Base-by-base conservation (phyloP, 2,329 filamentous ascomycete species). In the Cladophialophora chaetospira region DNA sequence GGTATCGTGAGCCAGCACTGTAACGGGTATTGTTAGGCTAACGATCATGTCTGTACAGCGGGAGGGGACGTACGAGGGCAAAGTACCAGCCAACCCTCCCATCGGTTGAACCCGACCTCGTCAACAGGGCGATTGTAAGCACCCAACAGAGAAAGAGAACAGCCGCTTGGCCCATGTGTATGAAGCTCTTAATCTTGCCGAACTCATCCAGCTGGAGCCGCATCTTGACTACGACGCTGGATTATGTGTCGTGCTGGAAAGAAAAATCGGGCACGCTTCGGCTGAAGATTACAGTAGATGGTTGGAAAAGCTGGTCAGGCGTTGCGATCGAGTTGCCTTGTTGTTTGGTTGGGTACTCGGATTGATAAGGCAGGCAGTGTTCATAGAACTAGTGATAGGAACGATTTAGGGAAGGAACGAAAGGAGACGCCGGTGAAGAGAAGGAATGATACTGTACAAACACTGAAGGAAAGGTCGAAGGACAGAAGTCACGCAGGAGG, bases 1-100 rank as follows among this genome's bases (percentile, higher is more conserved):
- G 82, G 82, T 38, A 82, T 74, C 38, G 78, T 79, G 61, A 85
- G 69, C 75, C 82, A 85, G 68, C 83, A 85, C 83, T 85, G 47
- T 10, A 28, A 15, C 17, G 11, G 15, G 58, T 13, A 21, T 9
- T 13, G 5, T 42, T 50, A 33, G 21, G 19, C 26, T 21, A 49
- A 46, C 33, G 42, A 15, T 4, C 13, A 25, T 29, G 35, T 5
- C 15, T 9, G n/a, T 15, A 25, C 35, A 28, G 33, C 5, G 33
- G 19, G 31, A 46, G 13, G 43, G 26, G 11, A 55, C 49, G 23
- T 56, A 60, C 54, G 33, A 66, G 46, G 21, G 77, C 79, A 68
- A 85, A 84, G 67, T 78, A 84, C 69, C 75, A 86, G 45, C 74
- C 78, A 17, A 80, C 77, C 44, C 79, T 74, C 6, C 82, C 80